Percentiles rank a stretch among this genome's conserved stretches.
These are phyloP conservation scores for Chrysoporthe deuterocubensis DNA, from an alignment of 2,329 filamentous ascomycete genomes.

Conservation along the genomic window DNA sequence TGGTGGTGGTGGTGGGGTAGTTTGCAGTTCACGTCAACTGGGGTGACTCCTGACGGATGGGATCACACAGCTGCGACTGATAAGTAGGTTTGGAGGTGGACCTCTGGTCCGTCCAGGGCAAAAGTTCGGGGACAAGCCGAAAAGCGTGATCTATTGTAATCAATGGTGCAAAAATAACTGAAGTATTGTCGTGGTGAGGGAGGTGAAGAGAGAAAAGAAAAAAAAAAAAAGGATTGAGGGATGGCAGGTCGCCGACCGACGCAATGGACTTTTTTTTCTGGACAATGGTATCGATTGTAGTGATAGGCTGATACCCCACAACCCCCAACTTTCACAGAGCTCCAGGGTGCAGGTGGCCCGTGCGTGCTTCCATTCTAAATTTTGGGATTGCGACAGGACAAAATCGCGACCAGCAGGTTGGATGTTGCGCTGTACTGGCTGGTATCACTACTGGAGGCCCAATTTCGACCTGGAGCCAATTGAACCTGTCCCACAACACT, in stretches of 20 bases:
- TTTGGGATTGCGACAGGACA: conserved; percentile 12
- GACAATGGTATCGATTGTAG: neutral
- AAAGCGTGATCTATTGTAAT: neutral
- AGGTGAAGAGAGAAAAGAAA: neutral
- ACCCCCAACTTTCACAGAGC: neutral
- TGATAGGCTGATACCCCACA: conserved; percentile 6
- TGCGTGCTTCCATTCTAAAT: conserved; percentile 11
- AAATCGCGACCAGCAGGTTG: conserved; percentile 1
- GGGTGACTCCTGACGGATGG: neutral
- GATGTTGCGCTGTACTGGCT: neutral
- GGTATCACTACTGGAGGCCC: conserved; percentile 11
- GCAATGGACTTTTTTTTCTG: neutral
- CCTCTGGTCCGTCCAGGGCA: neutral
- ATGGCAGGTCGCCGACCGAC: neutral
- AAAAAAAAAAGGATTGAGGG: neutral
- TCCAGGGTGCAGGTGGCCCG: conserved; percentile 7
- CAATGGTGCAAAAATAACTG: neutral
- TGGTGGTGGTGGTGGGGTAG: conserved; percentile 1
- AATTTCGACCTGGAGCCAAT: conserved; percentile 16
- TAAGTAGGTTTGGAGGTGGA: neutral
- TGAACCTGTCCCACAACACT: conserved; percentile 26
- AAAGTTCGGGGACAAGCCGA: neutral
- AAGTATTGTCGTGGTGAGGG: neutral
- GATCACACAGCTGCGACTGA: neutral
- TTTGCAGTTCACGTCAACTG: neutral